phyloP scores from a whole-genome alignment of 257 asterid genomes.

The Solanum chiquidenum region DNA sequence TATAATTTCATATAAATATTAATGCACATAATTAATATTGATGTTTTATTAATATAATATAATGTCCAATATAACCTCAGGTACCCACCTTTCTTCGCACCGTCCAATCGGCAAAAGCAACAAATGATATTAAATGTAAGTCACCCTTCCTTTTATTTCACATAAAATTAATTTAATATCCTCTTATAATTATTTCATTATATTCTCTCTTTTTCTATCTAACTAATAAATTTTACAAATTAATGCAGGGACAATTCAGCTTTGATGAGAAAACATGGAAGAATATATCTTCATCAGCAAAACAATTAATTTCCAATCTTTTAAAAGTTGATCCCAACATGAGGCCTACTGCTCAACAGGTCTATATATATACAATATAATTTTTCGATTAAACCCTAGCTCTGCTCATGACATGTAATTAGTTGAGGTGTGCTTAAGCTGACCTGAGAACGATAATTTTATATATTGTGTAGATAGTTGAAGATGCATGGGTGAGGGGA shows the following conservation, averaged over 20 bases:
- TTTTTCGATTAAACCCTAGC: neutral
- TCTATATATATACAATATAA: neutral
- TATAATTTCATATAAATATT: neutral
- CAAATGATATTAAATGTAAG: conserved; percentile 61
- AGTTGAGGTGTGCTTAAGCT: neutral
- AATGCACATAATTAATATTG: too few relatives aligned
- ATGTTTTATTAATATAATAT: neutral
- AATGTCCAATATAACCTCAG: conserved; percentile 10
- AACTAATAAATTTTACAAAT: neutral
- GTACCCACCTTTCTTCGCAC: conserved; percentile 81
- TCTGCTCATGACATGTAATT: neutral
- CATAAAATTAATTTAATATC: neutral
- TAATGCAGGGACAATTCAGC: conserved; percentile 56
- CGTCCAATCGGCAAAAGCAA: conserved; percentile 61
- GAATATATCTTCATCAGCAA: conserved; percentile 66
- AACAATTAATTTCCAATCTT: conserved; percentile 58
- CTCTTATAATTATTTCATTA: neutral
- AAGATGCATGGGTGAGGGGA: conserved; percentile 82
- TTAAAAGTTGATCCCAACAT: conserved; percentile 51
- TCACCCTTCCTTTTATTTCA: neutral
- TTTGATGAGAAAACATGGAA: conserved; percentile 91
- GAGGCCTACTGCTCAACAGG: conserved; percentile 79
- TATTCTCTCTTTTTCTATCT: neutral
- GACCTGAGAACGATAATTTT: neutral
- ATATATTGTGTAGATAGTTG: conserved; percentile 30